A percentile compares a stretch with the other conserved stretches of the same genome.
phyloP scores from a whole-genome alignment of 2,329 filamentous ascomycete genomes.

The Stylonectria norvegica region DNA sequence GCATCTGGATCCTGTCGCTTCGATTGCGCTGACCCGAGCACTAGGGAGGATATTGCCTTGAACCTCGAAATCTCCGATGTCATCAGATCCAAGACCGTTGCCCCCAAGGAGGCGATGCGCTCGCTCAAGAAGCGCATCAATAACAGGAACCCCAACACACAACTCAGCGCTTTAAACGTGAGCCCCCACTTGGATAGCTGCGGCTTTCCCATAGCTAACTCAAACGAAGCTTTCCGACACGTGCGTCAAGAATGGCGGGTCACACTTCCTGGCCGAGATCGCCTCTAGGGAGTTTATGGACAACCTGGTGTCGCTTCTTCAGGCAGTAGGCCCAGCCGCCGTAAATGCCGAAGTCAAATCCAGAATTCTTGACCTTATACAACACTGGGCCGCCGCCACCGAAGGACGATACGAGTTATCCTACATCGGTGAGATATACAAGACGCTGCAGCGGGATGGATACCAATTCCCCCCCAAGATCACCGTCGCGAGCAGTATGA shows the following conservation, averaged over 20 bases:
- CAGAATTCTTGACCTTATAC: slow-evolving; percentile 91
- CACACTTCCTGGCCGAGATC: slow-evolving; percentile 92
- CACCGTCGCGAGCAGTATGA: slow-evolving; percentile 91
- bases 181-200: slow-evolving; percentile 13
- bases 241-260: slow-evolving; percentile 96
- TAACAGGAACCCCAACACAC: slow-evolving; percentile 96
- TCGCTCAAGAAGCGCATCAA: slow-evolving; percentile 90
- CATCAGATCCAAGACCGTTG: slow-evolving; percentile 95
- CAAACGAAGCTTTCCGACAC: slow-evolving; percentile 78
- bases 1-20: neutral
- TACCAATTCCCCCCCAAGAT: slow-evolving; percentile 85
- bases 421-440: slow-evolving; percentile 89
- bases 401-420: slow-evolving; percentile 77
- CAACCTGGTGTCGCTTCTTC: slow-evolving; percentile 85
- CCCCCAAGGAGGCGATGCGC: slow-evolving; percentile 97
- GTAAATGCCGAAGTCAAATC: slow-evolving; percentile 81
- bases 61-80: slow-evolving; percentile 98
- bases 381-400: slow-evolving; percentile 87
- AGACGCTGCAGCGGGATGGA: slow-evolving; percentile 75
- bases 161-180: slow-evolving; percentile 91
- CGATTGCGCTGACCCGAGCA: slow-evolving; percentile 15
- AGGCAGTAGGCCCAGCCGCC: slow-evolving; percentile 69
- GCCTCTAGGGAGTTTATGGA: slow-evolving; percentile 98
- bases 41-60: slow-evolving; percentile 89
- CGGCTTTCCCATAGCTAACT: slow-evolving; percentile 12